Base-by-base conservation (phyloP, 352 stramenopile genomes). In the Phytophthora niederhauseri region DNA sequence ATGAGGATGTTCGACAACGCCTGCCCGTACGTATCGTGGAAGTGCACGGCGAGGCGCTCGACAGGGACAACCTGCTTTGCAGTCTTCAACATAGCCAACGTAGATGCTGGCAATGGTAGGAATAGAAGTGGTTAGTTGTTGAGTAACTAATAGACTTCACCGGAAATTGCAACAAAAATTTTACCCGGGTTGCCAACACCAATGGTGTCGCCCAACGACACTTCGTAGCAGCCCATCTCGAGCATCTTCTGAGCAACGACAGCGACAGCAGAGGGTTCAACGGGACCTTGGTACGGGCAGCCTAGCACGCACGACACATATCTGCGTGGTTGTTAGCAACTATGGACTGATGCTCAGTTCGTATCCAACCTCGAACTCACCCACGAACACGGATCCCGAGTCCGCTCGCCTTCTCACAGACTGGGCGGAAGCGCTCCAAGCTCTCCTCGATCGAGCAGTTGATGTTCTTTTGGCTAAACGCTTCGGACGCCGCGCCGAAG, bases 21-120 rank as follows among this genome's bases (percentile, higher is more conserved):
- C 82, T 98, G 95, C 36, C 97, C 97, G 70, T 99, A 99, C 6
- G 97, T 99, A 74, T 99, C 92, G 80, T 99, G 97, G 73, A 99
- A 99, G 73, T 99, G 97, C 55, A 98, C 95, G 1, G 97, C 97
- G 14, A 99, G 73, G 49, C 92, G 81, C 15, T 97, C 73, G 8
- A 93, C 76, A 1, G 94, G 91, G 30, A 98, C 79, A 17, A 92
- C 80, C 55, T 89, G 61, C 75, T 93, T 94, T 4, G 79, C 83
- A 2, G 78, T 89, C 48, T 81, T 78, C 24, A 97, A 72, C 86
- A 98, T 97, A 24, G 85, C 77, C 54, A 92, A 45, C 1, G 89
- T 96, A 28, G 89, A 96, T 19, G 82, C 89, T 96, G 19, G 4
- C 5, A 19, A 6, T 51, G 17, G n/a, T 4, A n/a, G 51, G n/a